phyloP scores from a whole-genome alignment of 2,329 filamentous ascomycete species.

The Aurifilum marmelostoma region DNA sequence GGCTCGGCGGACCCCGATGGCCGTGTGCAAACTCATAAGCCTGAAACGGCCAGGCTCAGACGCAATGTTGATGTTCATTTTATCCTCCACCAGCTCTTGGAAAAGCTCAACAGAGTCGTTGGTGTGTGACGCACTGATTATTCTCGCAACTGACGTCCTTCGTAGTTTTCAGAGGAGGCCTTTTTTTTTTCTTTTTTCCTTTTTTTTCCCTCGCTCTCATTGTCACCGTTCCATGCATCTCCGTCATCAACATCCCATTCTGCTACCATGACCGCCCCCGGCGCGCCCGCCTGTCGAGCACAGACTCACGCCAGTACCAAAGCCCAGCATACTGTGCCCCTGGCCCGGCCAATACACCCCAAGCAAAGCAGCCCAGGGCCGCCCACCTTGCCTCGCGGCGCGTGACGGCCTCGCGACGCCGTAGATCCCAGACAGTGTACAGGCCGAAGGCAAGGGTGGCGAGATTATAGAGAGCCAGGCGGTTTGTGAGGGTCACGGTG shows the following conservation, averaged over 20 bases:
- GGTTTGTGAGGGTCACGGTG: not conserved
- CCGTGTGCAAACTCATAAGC: no score
- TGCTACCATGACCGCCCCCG: not conserved
- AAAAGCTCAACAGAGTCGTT: no score
- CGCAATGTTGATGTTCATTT: no score
- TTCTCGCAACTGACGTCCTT: no score
- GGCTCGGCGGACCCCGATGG: no score
- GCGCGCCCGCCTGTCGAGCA: not conserved
- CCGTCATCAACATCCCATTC: not conserved
- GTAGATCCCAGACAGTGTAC: slow-evolving; percentile 22
- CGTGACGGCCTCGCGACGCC: slow-evolving; percentile 14
- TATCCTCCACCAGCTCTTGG: no score
- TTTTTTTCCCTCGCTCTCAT: no score
- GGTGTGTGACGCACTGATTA: no score
- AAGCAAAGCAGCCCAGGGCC: slow-evolving; percentile 2
- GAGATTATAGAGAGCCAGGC: slow-evolving; percentile 8
- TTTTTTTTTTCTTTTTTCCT: no score
- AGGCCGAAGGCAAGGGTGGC: slow-evolving; percentile 22
- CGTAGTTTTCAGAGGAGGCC: no score
- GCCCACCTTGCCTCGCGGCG: slow-evolving; percentile 12
- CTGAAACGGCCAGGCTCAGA: no score
- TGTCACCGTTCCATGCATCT: not conserved
- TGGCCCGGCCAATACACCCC: slow-evolving; percentile 13
- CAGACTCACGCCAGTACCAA: slow-evolving; percentile 26
- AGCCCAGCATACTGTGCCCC: slow-evolving; percentile 23